Percentiles rank a stretch among this genome's conserved stretches.
Conservation (phyloP, 1,139 yeast genomes). For the Hyphopichia burtonii region DNA sequence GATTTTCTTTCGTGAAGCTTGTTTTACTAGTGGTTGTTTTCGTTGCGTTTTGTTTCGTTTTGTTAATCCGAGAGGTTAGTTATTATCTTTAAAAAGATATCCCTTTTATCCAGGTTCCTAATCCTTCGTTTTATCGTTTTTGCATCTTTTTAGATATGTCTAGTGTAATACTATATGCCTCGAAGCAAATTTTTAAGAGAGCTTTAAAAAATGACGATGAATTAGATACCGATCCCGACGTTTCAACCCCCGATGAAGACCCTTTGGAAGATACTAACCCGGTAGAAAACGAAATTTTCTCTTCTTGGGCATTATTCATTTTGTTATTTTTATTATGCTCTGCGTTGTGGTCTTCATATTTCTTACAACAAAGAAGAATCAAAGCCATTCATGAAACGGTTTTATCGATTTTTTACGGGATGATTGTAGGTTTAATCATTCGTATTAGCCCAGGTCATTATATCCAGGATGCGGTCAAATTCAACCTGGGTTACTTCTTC, state of each 20-base stretch:
- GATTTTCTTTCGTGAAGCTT: no score
- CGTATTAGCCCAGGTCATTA: slow-evolving; percentile 93
- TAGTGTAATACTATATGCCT: slow-evolving; percentile 26
- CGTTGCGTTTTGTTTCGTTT: no score
- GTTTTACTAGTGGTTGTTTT: no score
- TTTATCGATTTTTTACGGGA: slow-evolving; percentile 91
- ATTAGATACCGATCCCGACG: slow-evolving; percentile 47
- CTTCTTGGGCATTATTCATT: slow-evolving; percentile 96
- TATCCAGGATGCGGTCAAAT: slow-evolving; percentile 94
- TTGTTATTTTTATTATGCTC: slow-evolving; percentile 75
- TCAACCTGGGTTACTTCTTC: slow-evolving; percentile 92
- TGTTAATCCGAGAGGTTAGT: no score
- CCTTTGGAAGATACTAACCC: slow-evolving; percentile 71
- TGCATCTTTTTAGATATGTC: slow-evolving; percentile 16
- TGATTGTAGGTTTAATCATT: slow-evolving; percentile 90
- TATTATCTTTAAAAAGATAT: no score
- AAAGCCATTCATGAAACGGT: slow-evolving; percentile 97
- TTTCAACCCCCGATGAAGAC: slow-evolving; percentile 56
- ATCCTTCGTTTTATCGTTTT: no score
- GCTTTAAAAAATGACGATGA: slow-evolving; percentile 25
- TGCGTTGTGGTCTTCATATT: slow-evolving; percentile 94
- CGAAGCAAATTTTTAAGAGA: slow-evolving; percentile 28
- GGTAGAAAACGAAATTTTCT: slow-evolving; percentile 91
- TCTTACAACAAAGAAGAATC: slow-evolving; percentile 84
- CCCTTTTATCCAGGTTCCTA: no score